Percentiles rank a stretch among this genome's conserved stretches.
Evolutionary conservation across 495 filamentous ascomycete genomes (phyloP).

Genomic region (Xylona heveae): DNA sequence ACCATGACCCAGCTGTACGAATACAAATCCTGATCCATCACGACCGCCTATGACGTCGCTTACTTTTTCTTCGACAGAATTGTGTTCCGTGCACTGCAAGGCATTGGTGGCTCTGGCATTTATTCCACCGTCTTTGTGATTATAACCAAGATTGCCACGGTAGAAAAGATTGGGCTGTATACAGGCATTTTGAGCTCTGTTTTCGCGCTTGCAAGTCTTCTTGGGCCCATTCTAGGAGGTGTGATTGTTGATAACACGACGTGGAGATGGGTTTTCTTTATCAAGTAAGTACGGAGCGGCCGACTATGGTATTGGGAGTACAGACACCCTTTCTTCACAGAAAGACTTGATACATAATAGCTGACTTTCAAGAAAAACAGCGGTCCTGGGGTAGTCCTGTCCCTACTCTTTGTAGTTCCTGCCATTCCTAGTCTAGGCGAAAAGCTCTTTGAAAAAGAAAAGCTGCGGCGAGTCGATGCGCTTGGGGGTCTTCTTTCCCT

Average conservation of each 20-base stretch:
- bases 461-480: slow-evolving; percentile 4
- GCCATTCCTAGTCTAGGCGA: no score
- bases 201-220: slow-evolving; percentile 16
- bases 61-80: no score
- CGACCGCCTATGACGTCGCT: no score
- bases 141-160: slow-evolving; percentile 26
- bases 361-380: no score
- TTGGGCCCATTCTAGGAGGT: slow-evolving; percentile 26
- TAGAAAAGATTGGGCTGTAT: slow-evolving; percentile 14
- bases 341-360: no score
- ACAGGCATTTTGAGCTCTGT: slow-evolving; percentile 15
- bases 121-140: slow-evolving; percentile 31
- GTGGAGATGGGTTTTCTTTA: slow-evolving; percentile 25
- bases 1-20: slow-evolving; percentile 24
- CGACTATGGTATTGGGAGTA: no score
- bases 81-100: slow-evolving; percentile 19
- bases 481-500: slow-evolving; percentile 9
- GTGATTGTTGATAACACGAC: slow-evolving; percentile 14
- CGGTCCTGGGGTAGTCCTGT: slow-evolving; percentile 4
- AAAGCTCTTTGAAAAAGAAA: slow-evolving; percentile 4
- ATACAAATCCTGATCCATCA: background rate
- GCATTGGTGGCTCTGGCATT: slow-evolving; percentile 21
- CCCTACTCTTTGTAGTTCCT: slow-evolving; percentile 6
- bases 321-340: no score
- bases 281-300: slow-evolving; percentile 3